Evolutionary conservation across 176 grass and related monocot genomes (phyloP).

Genomic region (Areca catechu): DNA sequence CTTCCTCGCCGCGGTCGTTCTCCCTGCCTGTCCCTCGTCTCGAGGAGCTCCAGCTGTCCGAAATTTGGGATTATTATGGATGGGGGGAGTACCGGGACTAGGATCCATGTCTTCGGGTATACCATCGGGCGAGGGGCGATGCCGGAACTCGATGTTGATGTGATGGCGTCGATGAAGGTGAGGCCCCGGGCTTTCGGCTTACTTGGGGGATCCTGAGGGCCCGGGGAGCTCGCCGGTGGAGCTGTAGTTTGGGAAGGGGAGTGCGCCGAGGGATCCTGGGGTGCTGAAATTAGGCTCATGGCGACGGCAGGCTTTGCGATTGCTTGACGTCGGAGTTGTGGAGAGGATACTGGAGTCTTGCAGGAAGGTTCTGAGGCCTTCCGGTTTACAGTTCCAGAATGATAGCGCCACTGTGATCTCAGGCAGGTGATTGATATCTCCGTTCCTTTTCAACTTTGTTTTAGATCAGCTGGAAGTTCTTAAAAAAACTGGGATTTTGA

Average conservation of each 20-base stretch:
- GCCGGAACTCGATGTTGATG: constrained; percentile 33
- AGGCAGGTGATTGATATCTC: constrained; percentile 32
- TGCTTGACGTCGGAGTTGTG: constrained; percentile 32
- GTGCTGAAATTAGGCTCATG: constrained; percentile 70
- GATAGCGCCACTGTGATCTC: constrained; percentile 75
- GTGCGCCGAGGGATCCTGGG: constrained; percentile 35
- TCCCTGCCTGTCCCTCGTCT: constrained; percentile 13
- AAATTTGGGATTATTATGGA: constrained; percentile 59
- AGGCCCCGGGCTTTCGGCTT: constrained; percentile 59
- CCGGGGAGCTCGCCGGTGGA: constrained; percentile 50
- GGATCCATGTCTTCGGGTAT: constrained; percentile 61
- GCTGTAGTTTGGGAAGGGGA: constrained; percentile 54
- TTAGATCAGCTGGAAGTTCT: background rate
- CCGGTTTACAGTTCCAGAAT: constrained; percentile 52
- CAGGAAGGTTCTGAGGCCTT: constrained; percentile 45
- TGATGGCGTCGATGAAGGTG: constrained; percentile 39
- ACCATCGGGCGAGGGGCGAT: background rate
- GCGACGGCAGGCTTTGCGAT: constrained; percentile 64
- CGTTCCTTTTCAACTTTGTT: background rate
- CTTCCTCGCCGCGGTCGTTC: background rate
- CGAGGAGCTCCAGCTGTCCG: background rate
- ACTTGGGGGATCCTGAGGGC: constrained; percentile 29
- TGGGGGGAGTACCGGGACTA: constrained; percentile 70
- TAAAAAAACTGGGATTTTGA: too few relatives aligned
- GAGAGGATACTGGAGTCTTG: constrained; percentile 60